These are phyloP conservation scores for Adansonia rubrostipa DNA, from an alignment of 441 rosid genomes.

Conservation along the genomic window DNA sequence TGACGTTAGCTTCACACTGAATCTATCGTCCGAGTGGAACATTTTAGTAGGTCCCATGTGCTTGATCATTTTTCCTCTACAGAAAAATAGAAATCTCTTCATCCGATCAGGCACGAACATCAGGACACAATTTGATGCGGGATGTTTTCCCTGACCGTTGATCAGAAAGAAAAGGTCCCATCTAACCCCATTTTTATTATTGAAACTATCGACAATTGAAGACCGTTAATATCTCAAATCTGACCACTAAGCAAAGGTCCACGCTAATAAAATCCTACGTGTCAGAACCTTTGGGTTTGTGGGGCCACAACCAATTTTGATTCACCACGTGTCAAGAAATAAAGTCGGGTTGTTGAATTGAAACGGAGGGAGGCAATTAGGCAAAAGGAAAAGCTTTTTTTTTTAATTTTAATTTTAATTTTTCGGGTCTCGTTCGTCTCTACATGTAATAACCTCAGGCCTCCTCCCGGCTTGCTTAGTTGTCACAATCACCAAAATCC, in stretches of 20 bases:
- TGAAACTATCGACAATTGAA: neutral
- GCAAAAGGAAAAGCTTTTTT: neutral
- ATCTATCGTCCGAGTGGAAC: neutral
- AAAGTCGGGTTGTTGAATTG: conserved; percentile 17
- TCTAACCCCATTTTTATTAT: neutral
- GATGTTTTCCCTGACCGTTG: neutral
- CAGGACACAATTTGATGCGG: neutral
- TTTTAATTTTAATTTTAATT: neutral
- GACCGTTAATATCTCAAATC: conserved; percentile 23
- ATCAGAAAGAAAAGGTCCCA: neutral
- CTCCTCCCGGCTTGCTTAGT: conserved; percentile 30
- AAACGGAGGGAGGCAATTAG: neutral
- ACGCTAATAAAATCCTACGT: conserved; percentile 19
- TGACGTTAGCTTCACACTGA: conserved; percentile 6
- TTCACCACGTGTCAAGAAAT: conserved; percentile 35
- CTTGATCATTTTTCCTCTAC: neutral
- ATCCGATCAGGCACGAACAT: neutral
- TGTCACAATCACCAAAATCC: conserved; percentile 41
- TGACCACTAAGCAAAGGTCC: neutral
- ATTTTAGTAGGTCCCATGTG: neutral
- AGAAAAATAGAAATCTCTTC: neutral
- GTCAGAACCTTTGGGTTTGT: neutral
- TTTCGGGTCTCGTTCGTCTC: conserved; percentile 22
- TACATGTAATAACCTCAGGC: conserved; percentile 30
- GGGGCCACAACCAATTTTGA: conserved; percentile 3